A percentile compares a stretch with the other conserved stretches of the same genome.
Evolutionary conservation across 23 red algal species (phyloP).

Genomic region (Chondrus crispus): DNA sequence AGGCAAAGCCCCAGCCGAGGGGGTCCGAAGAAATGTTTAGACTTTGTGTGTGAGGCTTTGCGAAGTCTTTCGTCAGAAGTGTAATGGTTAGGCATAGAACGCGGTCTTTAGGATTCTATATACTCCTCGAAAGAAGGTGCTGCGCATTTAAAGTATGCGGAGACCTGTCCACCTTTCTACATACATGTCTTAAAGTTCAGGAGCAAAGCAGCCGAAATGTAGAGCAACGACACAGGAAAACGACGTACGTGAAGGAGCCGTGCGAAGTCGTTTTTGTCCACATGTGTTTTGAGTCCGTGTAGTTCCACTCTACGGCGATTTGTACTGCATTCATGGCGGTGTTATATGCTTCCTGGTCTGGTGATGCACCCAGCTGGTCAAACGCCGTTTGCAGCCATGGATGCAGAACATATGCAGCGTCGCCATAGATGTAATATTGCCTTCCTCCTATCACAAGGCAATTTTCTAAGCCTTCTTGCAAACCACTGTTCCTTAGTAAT

Average conservation of each 20-base stretch:
- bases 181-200: slow-evolving; percentile 9
- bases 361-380: neutral
- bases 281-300: slow-evolving; percentile 35
- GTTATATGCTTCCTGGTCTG: neutral
- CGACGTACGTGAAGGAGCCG: neutral
- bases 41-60: no score
- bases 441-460: neutral
- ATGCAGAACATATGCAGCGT: slow-evolving; percentile 11
- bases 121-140: neutral
- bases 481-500: neutral
- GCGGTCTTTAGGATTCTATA: neutral
- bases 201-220: neutral
- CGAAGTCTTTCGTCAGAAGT: no score
- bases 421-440: slow-evolving; percentile 8
- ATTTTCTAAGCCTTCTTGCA: neutral
- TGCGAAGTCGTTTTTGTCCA: neutral
- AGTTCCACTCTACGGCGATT: neutral
- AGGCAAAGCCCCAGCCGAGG: neutral
- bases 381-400: slow-evolving; percentile 2
- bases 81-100: neutral
- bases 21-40: no score
- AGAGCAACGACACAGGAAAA: neutral
- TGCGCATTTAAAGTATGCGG: neutral
- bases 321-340: neutral
- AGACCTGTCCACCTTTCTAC: slow-evolving; percentile 2